Evolutionary conservation across 1,139 yeast species (phyloP).

Genomic region (Yamadazyma diddensiae): DNA sequence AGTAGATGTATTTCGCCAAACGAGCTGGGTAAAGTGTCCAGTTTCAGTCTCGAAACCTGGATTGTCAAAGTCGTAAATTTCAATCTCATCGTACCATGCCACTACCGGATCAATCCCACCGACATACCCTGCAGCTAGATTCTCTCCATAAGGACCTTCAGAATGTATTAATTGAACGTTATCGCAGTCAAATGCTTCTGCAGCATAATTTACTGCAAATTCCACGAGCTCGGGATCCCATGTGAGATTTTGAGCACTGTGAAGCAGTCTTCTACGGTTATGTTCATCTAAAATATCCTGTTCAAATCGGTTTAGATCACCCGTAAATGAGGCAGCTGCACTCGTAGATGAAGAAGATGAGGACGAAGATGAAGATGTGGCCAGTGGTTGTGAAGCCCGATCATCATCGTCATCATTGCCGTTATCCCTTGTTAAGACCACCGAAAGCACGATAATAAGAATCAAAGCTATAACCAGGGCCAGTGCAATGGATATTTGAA

Average conservation of each 20-base stretch:
- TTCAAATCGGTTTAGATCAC: constrained; percentile 23
- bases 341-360: no score
- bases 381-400: no score
- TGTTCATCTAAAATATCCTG: constrained; percentile 44
- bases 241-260: constrained; percentile 42
- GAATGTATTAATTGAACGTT: constrained; percentile 53
- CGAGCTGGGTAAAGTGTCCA: constrained; percentile 69
- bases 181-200: constrained; percentile 45
- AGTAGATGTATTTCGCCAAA: constrained; percentile 57
- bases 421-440: no score
- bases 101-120: constrained; percentile 52
- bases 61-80: constrained; percentile 42
- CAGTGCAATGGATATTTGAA: no score
- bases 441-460: no score
- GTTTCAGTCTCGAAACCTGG: constrained; percentile 45
- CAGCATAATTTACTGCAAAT: constrained; percentile 48
- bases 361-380: no score
- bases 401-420: no score
- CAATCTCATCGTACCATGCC: constrained; percentile 66
- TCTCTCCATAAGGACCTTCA: constrained; percentile 56
- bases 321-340: no score
- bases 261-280: constrained; percentile 53
- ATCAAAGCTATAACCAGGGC: no score
- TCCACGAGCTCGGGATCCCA: constrained; percentile 50
- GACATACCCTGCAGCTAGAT: constrained; percentile 52